Conservation (phyloP, 2,329 filamentous ascomycete genomes). For the Aspergillus latus region DNA sequence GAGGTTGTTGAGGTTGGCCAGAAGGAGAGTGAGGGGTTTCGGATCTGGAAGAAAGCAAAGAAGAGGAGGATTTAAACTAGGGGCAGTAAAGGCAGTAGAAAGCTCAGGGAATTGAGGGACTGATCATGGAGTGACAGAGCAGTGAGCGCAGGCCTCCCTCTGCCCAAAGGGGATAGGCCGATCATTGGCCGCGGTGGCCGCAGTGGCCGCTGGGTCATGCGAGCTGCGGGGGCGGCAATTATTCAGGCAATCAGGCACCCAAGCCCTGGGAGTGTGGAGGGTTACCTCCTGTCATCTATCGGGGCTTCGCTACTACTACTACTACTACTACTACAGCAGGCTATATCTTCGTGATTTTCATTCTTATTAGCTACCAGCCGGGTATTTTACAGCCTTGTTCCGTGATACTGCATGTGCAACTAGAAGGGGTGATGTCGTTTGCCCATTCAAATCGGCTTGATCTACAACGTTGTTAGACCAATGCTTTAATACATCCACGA, state of each 20-base stretch:
- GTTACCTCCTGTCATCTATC: background rate
- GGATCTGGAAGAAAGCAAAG: background rate
- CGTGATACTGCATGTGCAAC: background rate
- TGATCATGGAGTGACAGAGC: background rate
- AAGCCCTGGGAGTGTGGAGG: background rate
- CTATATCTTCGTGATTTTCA: background rate
- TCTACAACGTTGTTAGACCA: constrained; percentile 37
- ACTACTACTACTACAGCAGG: background rate
- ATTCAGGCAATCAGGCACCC: constrained; percentile 12
- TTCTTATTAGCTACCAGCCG: background rate
- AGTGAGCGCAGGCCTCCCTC: constrained; percentile 20
- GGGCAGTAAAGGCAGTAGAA: constrained; percentile 8
- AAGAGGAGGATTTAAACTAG: constrained; percentile 6
- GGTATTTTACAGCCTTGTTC: background rate
- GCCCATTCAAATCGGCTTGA: constrained; percentile 50
- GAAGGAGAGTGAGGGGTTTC: constrained; percentile 14
- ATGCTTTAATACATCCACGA: constrained; percentile 1
- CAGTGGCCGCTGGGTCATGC: constrained; percentile 31
- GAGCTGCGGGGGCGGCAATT: constrained; percentile 42
- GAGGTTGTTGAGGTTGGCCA: constrained; percentile 10
- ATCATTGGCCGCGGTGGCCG: constrained; percentile 4
- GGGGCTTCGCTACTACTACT: too few relatives aligned
- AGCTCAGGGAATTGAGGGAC: background rate
- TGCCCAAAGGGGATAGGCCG: constrained; percentile 26
- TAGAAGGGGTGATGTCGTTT: background rate